Conservation (phyloP, 169 alveolate genomes). For the Plasmodium gallinaceum region DNA sequence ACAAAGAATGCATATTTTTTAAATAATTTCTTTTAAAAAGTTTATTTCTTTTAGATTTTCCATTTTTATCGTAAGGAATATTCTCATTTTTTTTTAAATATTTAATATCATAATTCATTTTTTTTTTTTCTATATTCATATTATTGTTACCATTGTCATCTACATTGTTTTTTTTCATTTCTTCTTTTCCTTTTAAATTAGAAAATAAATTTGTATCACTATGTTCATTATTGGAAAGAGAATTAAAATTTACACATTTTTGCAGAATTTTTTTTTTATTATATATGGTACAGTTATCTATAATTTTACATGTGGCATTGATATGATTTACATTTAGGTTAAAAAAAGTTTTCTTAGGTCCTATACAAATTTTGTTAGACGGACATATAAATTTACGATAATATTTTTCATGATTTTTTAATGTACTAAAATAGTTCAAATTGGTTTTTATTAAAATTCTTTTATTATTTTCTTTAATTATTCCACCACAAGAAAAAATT, state of each 20-base stretch:
- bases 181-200: too few species aligned
- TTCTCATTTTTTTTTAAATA: background rate
- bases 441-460: conserved; percentile 1
- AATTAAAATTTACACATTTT: too few species aligned
- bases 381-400: background rate
- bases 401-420: conserved; percentile 2
- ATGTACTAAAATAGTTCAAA: conserved; percentile 4
- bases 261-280: too few species aligned
- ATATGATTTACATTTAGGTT: background rate
- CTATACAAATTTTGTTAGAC: conserved; percentile 13
- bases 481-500: background rate
- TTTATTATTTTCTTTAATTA: conserved; percentile 21
- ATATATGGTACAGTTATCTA: too few species aligned
- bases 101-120: background rate
- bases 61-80: background rate
- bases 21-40: conserved; percentile 18
- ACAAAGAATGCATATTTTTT: conserved; percentile 39
- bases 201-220: too few species aligned
- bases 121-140: too few species aligned
- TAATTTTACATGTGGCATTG: background rate
- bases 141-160: too few species aligned
- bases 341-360: background rate
- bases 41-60: background rate
- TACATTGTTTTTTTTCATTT: too few species aligned
- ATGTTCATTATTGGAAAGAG: too few species aligned